Percentiles rank a stretch among this genome's conserved stretches.
phyloP scores from a whole-genome alignment of 2,329 filamentous ascomycete genomes.

The Aspergillus terreus region DNA sequence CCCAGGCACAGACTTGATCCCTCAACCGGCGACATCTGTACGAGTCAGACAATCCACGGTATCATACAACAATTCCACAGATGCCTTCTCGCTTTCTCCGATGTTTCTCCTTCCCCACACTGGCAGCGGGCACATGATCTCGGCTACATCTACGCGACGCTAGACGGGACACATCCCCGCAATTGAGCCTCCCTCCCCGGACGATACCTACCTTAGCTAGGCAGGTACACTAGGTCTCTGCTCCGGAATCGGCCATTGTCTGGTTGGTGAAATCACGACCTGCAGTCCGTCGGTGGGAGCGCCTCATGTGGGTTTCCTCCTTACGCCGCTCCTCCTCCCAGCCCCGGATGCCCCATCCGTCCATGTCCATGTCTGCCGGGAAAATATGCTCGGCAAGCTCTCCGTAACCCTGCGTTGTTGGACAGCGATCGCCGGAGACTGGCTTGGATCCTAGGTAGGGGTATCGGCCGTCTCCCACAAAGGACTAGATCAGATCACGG shows the following conservation, averaged over 20 bases:
- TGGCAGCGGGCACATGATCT: conserved; percentile 10
- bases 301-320: too few species aligned
- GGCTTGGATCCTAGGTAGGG: too few species aligned
- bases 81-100: neutral
- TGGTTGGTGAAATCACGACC: conserved; percentile 6
- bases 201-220: neutral
- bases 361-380: neutral
- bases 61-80: too few species aligned
- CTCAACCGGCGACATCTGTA: too few species aligned
- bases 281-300: neutral
- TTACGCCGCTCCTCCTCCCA: neutral
- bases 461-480: too few species aligned
- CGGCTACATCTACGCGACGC: conserved; percentile 4
- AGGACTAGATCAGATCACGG: too few species aligned
- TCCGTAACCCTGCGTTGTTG: neutral
- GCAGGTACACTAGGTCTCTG: neutral
- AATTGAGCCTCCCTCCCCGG: conserved; percentile 15
- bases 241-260: conserved; percentile 10
- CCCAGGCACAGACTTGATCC: too few species aligned
- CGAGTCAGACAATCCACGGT: too few species aligned
- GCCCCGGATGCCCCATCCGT: neutral
- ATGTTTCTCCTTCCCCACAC: conserved; percentile 3
- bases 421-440: too few species aligned
- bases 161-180: conserved; percentile 5
- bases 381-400: neutral